A percentile compares a stretch with the other conserved stretches of the same genome.
phyloP scores from a whole-genome alignment of 2,329 filamentous ascomycete species.

The Penicillium hesseltinei region DNA sequence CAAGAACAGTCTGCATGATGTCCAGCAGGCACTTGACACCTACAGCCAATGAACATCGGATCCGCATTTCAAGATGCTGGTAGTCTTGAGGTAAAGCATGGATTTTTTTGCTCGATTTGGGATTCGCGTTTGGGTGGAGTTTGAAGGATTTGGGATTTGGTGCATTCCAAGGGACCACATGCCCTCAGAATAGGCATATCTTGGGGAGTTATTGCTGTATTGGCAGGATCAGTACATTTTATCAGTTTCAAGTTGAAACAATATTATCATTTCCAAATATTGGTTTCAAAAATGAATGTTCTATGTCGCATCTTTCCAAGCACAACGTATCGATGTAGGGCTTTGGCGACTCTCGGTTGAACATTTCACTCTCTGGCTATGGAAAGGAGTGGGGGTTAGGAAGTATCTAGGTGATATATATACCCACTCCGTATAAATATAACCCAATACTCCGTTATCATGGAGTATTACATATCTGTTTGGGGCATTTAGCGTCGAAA shows the following conservation, averaged over 20 bases:
- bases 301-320: neutral
- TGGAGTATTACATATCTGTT: neutral
- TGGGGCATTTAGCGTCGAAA: neutral
- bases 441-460: too few relatives aligned
- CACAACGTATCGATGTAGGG: neutral
- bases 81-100: neutral
- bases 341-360: neutral
- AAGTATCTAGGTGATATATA: neutral
- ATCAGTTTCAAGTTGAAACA: neutral
- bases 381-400: neutral
- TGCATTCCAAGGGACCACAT: neutral
- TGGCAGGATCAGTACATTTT: neutral
- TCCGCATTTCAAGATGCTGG: constrained; percentile 2
- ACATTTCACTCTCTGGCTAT: neutral
- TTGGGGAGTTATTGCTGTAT: neutral
- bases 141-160: neutral
- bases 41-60: constrained; percentile 39
- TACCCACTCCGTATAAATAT: neutral
- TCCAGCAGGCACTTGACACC: constrained; percentile 46
- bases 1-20: constrained; percentile 43
- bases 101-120: neutral
- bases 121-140: neutral
- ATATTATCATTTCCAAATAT: neutral
- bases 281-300: neutral
- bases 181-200: neutral